Evolutionary conservation across 1,284 basidiomycete species (phyloP), one percentile per base, ranked within the genome.

Genomic region (Gymnopus androsaceus): DNA sequence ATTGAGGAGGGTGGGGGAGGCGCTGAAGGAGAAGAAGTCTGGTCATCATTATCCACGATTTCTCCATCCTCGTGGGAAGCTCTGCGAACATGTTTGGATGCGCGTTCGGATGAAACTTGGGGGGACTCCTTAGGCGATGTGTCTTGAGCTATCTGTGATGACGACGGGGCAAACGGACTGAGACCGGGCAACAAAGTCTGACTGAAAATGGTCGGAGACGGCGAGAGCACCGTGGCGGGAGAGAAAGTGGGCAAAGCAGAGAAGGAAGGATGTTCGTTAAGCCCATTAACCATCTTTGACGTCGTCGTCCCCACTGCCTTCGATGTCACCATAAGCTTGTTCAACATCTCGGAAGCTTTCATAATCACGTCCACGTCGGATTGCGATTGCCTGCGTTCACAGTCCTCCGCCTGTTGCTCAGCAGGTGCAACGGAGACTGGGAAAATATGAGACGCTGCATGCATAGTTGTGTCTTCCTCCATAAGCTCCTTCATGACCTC

Each of bases 11-110:
- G 73, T 67, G 2, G 72, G 64, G 25, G 67, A 66, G 44, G 57
- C 27, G 17, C 40, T 21, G 61, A 47, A 21, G 52, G 27, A 25
- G 33, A 23, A 4, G 47, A 49, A 23, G 33, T 17, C 27, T 37
- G 5, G 23, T 28, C n/a, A 11, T 50, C 36, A 4, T 25, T 36
- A 12, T 55, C 54, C 12, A 50, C 46, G 15, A 84, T 82, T 65
- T 85, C 83, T 4, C 83, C 81, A 42, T 85, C 82, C 63, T 84
- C 82, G n/a, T 36, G 75, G 1, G 75, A 74, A 51, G 47, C 50
- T 53, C 23, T 59, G 55, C 5, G 52, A 54, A 34, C 40, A 44
- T 34, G 55, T 56, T 46, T 33, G 31, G 6, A 33, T 6, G 14
- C n/a, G n/a, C n/a, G n/a, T n/a, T n/a, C n/a, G n/a, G n/a, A n/a